Conservation (phyloP, 306 rosid genomes). For the Trifolium repens region DNA sequence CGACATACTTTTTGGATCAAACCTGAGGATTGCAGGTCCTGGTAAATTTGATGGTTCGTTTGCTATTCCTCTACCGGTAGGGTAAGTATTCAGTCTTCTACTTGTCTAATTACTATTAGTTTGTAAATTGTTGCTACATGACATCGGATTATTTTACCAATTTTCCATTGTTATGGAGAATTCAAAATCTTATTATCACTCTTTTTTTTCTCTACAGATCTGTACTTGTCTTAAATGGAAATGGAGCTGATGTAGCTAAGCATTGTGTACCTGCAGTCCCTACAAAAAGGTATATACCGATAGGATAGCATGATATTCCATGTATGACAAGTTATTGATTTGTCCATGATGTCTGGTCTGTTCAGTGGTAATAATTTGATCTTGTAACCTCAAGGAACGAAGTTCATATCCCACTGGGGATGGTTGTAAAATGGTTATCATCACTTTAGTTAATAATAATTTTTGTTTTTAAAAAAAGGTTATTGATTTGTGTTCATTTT, state of each 20-base stretch:
- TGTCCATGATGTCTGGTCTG: no score
- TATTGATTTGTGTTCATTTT: slow-evolving; percentile 30
- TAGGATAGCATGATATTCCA: background rate
- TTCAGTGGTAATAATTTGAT: no score
- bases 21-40: slow-evolving; percentile 62
- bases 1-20: slow-evolving; percentile 77
- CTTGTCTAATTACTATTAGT: background rate
- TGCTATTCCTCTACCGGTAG: slow-evolving; percentile 75
- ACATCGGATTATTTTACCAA: slow-evolving; percentile 21
- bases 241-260: slow-evolving; percentile 92
- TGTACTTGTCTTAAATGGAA: slow-evolving; percentile 91
- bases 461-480: background rate
- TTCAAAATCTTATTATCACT: slow-evolving; percentile 38
- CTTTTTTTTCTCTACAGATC: slow-evolving; percentile 64
- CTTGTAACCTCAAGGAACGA: no score
- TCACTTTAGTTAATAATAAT: background rate
- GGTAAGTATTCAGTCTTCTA: slow-evolving; percentile 58
- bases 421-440: background rate
- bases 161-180: slow-evolving; percentile 21
- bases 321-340: background rate
- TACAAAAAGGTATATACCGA: slow-evolving; percentile 58
- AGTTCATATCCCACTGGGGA: no score
- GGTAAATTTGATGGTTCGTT: slow-evolving; percentile 76
- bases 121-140: slow-evolving; percentile 24
- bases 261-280: slow-evolving; percentile 98